phyloP scores from a whole-genome alignment of 192 early-diverging fungal species.

The Geranomyces michiganensis region DNA sequence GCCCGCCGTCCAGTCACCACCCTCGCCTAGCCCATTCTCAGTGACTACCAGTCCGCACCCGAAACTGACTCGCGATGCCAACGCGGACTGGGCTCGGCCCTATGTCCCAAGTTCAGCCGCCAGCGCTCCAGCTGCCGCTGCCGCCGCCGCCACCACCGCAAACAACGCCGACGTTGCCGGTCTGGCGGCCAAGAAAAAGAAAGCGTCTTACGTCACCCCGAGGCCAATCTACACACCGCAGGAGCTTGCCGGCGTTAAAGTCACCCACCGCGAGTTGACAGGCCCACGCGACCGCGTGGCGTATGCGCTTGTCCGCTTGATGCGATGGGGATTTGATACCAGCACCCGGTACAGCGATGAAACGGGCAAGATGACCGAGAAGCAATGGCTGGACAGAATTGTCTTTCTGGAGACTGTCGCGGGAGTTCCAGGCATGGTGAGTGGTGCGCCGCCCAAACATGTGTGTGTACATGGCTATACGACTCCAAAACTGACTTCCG shows the following conservation, averaged over 20 bases:
- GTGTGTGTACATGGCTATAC: not conserved
- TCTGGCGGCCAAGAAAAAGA: slow-evolving; percentile 8
- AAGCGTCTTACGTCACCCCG: slow-evolving; percentile 29
- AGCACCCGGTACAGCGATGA: slow-evolving; percentile 39
- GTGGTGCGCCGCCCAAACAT: not conserved
- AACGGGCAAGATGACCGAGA: slow-evolving; percentile 45
- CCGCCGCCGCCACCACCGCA: not conserved
- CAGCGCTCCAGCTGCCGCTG: too few species aligned
- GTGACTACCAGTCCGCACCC: slow-evolving; percentile 12
- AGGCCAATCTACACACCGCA: slow-evolving; percentile 39
- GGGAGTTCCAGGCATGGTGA: slow-evolving; percentile 80
- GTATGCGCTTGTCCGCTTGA: slow-evolving; percentile 30
- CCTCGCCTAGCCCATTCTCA: not conserved
- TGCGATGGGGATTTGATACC: slow-evolving; percentile 42
- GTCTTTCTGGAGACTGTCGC: slow-evolving; percentile 54
- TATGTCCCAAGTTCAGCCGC: too few species aligned
- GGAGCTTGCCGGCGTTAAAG: slow-evolving; percentile 29
- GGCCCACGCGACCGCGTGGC: slow-evolving; percentile 37
- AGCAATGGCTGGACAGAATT: slow-evolving; percentile 32
- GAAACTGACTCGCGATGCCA: slow-evolving; percentile 17
- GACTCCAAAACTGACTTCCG: not conserved
- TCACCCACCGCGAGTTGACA: slow-evolving; percentile 29
- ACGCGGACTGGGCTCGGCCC: not conserved
- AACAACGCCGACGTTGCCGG: not conserved
- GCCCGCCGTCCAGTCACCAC: too few species aligned